A percentile compares a stretch with the other conserved stretches of the same genome.
phyloP scores from a whole-genome alignment of 1,284 basidiomycete species.

The Cryptococcus sp. region DNA sequence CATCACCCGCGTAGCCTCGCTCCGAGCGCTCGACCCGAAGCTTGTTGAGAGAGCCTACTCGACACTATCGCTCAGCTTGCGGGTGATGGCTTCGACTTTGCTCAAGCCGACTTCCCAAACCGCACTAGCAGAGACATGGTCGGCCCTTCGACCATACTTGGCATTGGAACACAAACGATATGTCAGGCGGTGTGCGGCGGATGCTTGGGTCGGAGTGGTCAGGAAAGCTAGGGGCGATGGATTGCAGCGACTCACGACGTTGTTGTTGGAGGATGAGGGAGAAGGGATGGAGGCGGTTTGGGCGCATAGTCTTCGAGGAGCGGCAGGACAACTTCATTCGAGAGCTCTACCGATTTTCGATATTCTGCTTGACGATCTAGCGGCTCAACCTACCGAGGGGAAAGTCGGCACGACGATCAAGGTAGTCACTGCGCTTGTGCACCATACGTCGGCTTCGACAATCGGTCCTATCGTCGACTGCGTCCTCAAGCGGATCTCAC shows the following conservation, averaged over 20 bases:
- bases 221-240: conserved; percentile 39
- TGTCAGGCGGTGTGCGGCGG: conserved; percentile 43
- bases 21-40: conserved; percentile 37
- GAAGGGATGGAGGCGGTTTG: conserved; percentile 40
- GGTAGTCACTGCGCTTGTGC: conserved; percentile 67
- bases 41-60: conserved; percentile 44
- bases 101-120: conserved; percentile 19
- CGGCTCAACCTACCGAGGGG: conserved; percentile 29
- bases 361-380: conserved; percentile 48
- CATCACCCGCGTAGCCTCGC: conserved; percentile 33
- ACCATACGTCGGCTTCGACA: conserved; percentile 65
- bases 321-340: conserved; percentile 71
- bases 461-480: conserved; percentile 58
- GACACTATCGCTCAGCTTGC: conserved; percentile 40
- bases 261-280: conserved; percentile 24
- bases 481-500: conserved; percentile 20
- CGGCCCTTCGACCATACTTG: conserved; percentile 32
- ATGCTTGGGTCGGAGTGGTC: conserved; percentile 44
- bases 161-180: conserved; percentile 33
- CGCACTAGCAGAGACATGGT: conserved; percentile 31
- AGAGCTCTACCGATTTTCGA: conserved; percentile 59
- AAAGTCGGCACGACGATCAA: conserved; percentile 42
- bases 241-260: conserved; percentile 22
- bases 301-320: conserved; percentile 47
- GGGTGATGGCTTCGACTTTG: conserved; percentile 31